phyloP scores from a whole-genome alignment of 1,284 basidiomycete species.

The Ceratobasidium sp. region DNA sequence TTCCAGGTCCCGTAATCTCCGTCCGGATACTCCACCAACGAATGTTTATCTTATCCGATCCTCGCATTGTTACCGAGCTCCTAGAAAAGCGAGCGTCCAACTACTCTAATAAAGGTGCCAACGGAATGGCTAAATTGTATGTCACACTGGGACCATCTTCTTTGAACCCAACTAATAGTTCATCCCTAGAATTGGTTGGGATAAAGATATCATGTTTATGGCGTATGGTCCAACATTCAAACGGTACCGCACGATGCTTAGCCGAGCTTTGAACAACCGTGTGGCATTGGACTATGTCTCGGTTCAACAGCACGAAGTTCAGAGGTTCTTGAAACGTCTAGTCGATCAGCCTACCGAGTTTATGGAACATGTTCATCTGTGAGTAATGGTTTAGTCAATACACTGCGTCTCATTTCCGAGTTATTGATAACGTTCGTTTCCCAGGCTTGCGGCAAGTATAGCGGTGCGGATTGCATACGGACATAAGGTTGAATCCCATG shows the following conservation, averaged over 20 bases:
- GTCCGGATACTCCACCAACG: neutral
- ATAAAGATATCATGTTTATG: conserved; percentile 17
- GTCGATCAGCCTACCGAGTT: neutral
- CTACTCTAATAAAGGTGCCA: neutral
- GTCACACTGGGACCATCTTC: neutral
- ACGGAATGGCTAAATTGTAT: neutral
- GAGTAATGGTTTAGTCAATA: no score
- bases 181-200: neutral
- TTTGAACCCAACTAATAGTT: neutral
- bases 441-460: neutral
- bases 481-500: conserved; percentile 1
- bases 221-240: conserved; percentile 13
- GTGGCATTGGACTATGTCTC: neutral
- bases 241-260: conserved; percentile 11
- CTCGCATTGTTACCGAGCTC: neutral
- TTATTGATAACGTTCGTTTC: neutral
- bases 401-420: no score
- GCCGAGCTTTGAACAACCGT: conserved; percentile 10
- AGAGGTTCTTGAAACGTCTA: conserved; percentile 1
- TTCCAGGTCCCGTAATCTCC: neutral
- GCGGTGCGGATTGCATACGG: conserved; percentile 11
- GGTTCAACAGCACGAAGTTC: neutral
- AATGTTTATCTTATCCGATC: neutral
- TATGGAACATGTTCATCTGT: conserved; percentile 10
- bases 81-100: conserved; percentile 7